Base-by-base conservation (phyloP, 441 rosid genomes). In the Aleurites moluccanus region DNA sequence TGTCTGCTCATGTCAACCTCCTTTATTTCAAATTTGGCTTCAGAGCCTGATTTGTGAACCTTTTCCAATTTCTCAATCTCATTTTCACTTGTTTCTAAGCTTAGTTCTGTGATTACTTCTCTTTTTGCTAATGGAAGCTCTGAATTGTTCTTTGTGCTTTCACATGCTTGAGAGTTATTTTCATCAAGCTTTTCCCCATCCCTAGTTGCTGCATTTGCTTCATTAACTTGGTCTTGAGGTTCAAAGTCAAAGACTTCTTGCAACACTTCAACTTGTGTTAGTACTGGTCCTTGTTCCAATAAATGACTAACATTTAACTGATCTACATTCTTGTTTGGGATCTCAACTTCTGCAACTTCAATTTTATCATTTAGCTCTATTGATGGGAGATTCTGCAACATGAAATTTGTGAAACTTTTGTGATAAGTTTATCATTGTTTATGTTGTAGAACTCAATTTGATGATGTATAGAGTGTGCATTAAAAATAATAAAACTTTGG, bases 141-240 rank as follows among this genome's bases (percentile, higher is more conserved):
- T 72, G 49, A 44, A 74, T 60, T 70, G 45, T 62, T 28, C 38
- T 74, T 45, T 70, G 59, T 52, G 70, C 70, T 75, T 63, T 73
- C 77, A 60, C 69, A 30, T 64, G 73, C 76, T 64, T 77, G 74
- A 68, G 76, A 66, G 33, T 71, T 55, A 72, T 77, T 77, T 73
- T 67, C 78, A 52, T 57, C 60, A 40, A 70, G 28, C 72, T 73
- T 64, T 69, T 76, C 80, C 77, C 65, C 75, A 38, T 72, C 73
- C 23, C 2, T 40, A 10, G 73, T 67, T 23, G 70, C 69, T 74
- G 35, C 74, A 15, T 62, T 50, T 69, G 38, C 80, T 79, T 82
- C 80, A 72, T 80, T 56, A 72, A 56, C 56, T 57, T 50, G 74
- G 52, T 81, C 82, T 75, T 76, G 72, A 38, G 78, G 44, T 82